Base-by-base conservation (phyloP, 2,329 filamentous ascomycete species). In the Xylaria multiplex region DNA sequence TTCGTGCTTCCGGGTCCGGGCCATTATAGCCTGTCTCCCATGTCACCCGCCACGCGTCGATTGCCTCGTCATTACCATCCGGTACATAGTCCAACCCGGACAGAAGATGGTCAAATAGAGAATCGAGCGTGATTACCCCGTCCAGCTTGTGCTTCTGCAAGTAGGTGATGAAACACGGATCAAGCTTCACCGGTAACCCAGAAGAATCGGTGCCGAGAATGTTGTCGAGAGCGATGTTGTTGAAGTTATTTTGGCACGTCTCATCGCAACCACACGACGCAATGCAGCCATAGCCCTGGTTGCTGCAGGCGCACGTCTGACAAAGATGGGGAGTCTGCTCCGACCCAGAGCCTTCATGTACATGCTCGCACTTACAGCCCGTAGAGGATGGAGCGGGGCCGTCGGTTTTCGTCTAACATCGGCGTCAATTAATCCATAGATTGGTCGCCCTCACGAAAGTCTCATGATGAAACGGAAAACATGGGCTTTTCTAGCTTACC, bases 231-330 rank as follows among this genome's bases (percentile, higher is more conserved):
- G 60, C 63, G 42, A 69, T 57, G 14, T 42, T 62, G 58, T 70
- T 70, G 54, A 70, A 70, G 58, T 64, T 66, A n/a, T 70, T 70
- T 11, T 64, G 56, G 42, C 68, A 70, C 40, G 68, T 70, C 55
- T 70, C 68, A 22, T 70, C 68, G 42, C 68, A 70, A 30, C 68
- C 63, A 50, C 68, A 70, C 27, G 66, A 68, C 14, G 68, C 68
- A 60, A 64, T 66, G 42, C 68, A 70, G 32, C 68, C 68, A 32
- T 64, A 64, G 6, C 68, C 68, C 48, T 70, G 68, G 16, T 66
- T 61, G 35, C 66, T 68, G 45, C 68, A 70, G 46, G 56, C 63
- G 57, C 68, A 70, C 6, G 37, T 57, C 50, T 64, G 49, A 45
- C 68, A 68, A 42, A 68, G 66, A 30, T 63, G 63, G 22, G 49